Evolutionary conservation across 148 eudicot genomes (phyloP), one percentile per base, ranked within the genome.

Genomic region (Heliosperma pusillum): DNA sequence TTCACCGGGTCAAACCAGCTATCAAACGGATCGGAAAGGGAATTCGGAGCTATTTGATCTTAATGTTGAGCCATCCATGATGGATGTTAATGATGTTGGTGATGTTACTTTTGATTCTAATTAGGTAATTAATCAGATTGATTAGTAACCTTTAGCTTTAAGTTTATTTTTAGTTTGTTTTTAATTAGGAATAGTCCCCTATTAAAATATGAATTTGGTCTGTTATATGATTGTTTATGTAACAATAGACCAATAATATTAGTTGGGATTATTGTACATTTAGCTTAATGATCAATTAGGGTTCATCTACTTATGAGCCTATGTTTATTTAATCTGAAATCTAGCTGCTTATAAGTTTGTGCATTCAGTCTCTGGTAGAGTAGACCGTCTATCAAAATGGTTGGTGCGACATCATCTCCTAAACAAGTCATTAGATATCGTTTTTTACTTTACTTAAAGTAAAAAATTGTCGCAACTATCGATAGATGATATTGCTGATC

Each of bases 21-120:
- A 12, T 20, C 58, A 74, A 29, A 63, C 65, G 57, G 67, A 66
- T 19, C 24, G 2, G 7, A 27, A 52, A 2, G 36, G 44, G 27
- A 19, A 24, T 40, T 24, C 7, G 3, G 3, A 59, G 5, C 71
- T 24, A 1, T 17, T 79, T 36, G 82, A 79, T 64, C 82, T 79
- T 33, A 79, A 79, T 36, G 70, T 50, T n/a, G 65, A 22, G 8
- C 71, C 76, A 10, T 21, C 36, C 10, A 16, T 27, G 69, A 56
- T 42, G 53, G 74, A 74, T 40, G 70, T 20, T 24, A 13, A 61
- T 42, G 71, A 67, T 10, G 53, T 19, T 19, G 74, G 26, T 7
- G 77, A 59, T 25, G 66, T 44, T 36, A 70, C 50, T 33, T 69
- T 22, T 7, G 72, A 63, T 53, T 71, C 55, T 50, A 20, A 10